Base-by-base conservation (phyloP, 23 red algal genomes). In the Gracilariopsis chorda region DNA sequence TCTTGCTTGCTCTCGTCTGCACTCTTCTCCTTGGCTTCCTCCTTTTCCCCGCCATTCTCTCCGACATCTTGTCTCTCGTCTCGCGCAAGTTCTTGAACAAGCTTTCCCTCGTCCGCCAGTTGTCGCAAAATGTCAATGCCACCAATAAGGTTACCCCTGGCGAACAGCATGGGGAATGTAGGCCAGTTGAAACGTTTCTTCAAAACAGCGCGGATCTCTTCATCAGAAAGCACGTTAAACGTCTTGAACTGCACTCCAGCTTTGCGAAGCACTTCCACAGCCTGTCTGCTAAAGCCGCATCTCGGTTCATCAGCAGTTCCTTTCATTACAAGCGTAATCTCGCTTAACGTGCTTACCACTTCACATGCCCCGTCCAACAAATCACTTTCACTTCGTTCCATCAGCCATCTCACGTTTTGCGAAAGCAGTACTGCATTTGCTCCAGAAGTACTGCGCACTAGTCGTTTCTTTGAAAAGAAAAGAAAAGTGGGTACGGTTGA, bases 101-200 rank as follows among this genome's bases (percentile, higher is more conserved):
- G 65, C 53, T 27, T 42, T 41, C 86, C 78, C 39, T 67, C 56
- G 14, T 78, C 62, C 77, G 58, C 65, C 24, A 96, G 4, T 35
- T 92, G 42, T 20, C 85, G 69, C 53, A 96, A 4, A 24, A 77
- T 74, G 37, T 96, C 94, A 30, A 96, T 52, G 11, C 94, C 94
- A 11, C 94, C 94, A n/a, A 96, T 27, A 41, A 96, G 75, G 49
- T 87, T 60, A 5, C 94, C 94, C 13, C 34, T 2, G 1, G 33
- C 72, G 51, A 92, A 96, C 39, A 96, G 45, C 87, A 92, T 89
- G 4, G 94, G 94, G 64, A 92, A 96, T 32, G 94, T 96, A 16
- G 78, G 42, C 94, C 94, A 96, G 0, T 88, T 45, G 4, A 75
- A 42, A 7, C 52, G 77, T 75, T 86, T 60, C 64, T 96, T 96